Conservation (phyloP, 768 basidiomycete genomes). For the Russula lepida region DNA sequence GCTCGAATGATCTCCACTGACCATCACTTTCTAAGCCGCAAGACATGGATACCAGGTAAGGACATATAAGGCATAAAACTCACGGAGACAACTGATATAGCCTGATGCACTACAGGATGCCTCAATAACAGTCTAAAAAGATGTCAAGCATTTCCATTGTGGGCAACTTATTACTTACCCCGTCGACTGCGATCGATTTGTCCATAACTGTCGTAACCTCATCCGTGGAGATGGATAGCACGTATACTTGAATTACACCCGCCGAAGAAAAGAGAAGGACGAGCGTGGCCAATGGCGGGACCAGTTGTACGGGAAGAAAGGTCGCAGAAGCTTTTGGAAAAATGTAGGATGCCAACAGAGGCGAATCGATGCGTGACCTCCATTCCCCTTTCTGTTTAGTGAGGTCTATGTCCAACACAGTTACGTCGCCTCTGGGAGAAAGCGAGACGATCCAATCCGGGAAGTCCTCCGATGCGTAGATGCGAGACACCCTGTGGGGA, state of each 20-base stretch:
- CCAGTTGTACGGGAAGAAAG: conserved; percentile 23
- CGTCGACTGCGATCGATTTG: conserved; percentile 1
- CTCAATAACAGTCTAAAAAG: conserved; percentile 24
- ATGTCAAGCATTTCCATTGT: background rate
- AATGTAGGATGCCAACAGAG: conserved; percentile 28
- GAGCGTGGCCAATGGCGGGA: conserved; percentile 10
- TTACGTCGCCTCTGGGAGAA: conserved; percentile 29
- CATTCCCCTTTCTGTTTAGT: conserved; percentile 22
- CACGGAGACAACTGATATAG: conserved; percentile 28
- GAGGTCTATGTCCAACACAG: conserved; percentile 27
- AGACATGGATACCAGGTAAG: background rate
- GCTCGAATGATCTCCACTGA: conserved; percentile 34
- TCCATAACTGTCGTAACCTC: conserved; percentile 2
- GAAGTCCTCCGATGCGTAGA: conserved; percentile 29
- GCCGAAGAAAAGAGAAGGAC: conserved; percentile 18
- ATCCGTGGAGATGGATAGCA: conserved; percentile 15
- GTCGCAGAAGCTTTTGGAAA: conserved; percentile 26
- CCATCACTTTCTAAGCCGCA: conserved; percentile 35
- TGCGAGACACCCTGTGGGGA: conserved; percentile 34
- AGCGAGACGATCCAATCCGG: conserved; percentile 28
- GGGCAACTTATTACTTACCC: background rate
- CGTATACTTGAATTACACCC: conserved; percentile 17
- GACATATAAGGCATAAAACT: background rate
- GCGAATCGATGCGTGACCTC: conserved; percentile 23
- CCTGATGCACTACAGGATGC: conserved; percentile 28